Evolutionary conservation across 371 early-diverging fungal genomes (phyloP).

Genomic region (Lichtheimia hyalospora): DNA sequence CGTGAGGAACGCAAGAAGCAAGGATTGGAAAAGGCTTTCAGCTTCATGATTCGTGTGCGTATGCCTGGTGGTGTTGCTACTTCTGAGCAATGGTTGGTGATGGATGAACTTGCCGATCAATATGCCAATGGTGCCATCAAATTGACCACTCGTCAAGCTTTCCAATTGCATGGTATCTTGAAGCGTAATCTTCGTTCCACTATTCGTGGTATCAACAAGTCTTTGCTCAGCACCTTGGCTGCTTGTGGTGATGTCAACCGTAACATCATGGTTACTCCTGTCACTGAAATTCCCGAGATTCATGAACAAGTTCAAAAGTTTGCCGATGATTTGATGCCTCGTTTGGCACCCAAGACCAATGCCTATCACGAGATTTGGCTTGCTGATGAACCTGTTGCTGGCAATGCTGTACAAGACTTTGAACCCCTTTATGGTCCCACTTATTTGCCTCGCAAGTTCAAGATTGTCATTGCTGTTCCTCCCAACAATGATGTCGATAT

Average conservation of each 20-base stretch:
- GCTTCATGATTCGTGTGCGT: constrained; percentile 95
- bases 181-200: constrained; percentile 85
- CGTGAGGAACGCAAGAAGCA: constrained; percentile 83
- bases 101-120: constrained; percentile 82
- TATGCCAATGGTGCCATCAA: constrained; percentile 88
- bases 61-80: constrained; percentile 90
- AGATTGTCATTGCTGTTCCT: constrained; percentile 92
- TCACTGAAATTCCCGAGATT: constrained; percentile 76
- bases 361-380: constrained; percentile 97
- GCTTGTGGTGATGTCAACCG: constrained; percentile 98
- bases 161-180: constrained; percentile 94
- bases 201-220: constrained; percentile 87
- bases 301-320: constrained; percentile 80
- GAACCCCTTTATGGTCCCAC: constrained; percentile 92
- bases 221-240: constrained; percentile 87
- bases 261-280: constrained; percentile 90
- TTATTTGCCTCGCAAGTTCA: constrained; percentile 94
- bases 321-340: constrained; percentile 65
- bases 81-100: constrained; percentile 87
- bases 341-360: constrained; percentile 80
- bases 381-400: constrained; percentile 84
- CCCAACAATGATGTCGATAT: constrained; percentile 96
- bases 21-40: constrained; percentile 87
- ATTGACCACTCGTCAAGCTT: constrained; percentile 93
- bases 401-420: constrained; percentile 73